phyloP scores from a whole-genome alignment of 192 early-diverging fungal species.

The Obelidium mucronatum region DNA sequence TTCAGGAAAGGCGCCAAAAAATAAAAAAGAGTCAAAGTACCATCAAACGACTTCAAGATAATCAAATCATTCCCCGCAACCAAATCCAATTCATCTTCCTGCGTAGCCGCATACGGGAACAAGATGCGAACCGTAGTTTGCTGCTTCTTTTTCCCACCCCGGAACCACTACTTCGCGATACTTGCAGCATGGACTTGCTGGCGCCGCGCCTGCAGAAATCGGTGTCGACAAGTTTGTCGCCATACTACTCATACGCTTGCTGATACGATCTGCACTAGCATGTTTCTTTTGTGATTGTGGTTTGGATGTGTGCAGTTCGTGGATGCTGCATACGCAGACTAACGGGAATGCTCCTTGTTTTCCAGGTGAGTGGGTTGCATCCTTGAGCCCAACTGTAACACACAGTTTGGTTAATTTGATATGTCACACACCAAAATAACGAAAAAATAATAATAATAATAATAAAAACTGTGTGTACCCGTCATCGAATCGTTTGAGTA shows the following conservation, averaged over 20 bases:
- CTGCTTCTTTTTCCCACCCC: background rate
- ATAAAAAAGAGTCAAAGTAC: background rate
- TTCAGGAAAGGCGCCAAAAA: background rate
- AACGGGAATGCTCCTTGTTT: constrained; percentile 45
- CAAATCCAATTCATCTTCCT: constrained; percentile 45
- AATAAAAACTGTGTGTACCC: constrained; percentile 13
- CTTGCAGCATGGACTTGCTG: background rate
- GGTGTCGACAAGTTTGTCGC: background rate
- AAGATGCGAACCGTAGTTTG: background rate
- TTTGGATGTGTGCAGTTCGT: background rate
- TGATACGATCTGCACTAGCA: background rate
- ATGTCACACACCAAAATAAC: too few relatives aligned
- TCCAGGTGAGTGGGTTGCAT: constrained; percentile 20
- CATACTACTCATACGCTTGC: constrained; percentile 30
- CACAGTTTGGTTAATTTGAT: background rate
- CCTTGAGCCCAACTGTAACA: constrained; percentile 39
- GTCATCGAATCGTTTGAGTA: constrained; percentile 47
- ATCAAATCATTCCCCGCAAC: constrained; percentile 41
- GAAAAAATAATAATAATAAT: too few relatives aligned
- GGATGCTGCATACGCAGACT: constrained; percentile 34
- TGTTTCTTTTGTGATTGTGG: background rate
- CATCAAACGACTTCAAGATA: constrained; percentile 45
- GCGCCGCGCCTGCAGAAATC: background rate
- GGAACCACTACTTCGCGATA: background rate
- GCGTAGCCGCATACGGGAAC: constrained; percentile 12